phyloP scores from a whole-genome alignment of 768 basidiomycete genomes.

The Gymnopilus junonius region DNA sequence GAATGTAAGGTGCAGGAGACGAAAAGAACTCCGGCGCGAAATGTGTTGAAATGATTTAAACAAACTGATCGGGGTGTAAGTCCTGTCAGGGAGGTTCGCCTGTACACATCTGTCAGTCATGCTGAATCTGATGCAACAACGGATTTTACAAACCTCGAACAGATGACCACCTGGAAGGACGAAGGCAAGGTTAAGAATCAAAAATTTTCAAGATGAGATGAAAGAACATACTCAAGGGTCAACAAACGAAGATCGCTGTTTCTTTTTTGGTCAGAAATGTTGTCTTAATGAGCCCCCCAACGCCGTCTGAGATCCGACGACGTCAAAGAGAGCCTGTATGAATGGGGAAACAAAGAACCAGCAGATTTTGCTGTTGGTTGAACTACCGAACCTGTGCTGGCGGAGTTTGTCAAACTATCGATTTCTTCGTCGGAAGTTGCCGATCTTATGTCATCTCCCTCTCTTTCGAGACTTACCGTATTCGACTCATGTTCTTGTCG shows the following conservation, averaged over 20 bases:
- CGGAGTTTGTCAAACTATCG: conserved; percentile 19
- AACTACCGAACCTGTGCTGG: conserved; percentile 8
- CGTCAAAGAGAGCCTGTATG: conserved; percentile 10
- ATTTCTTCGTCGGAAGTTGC: conserved; percentile 14
- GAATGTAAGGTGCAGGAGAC: conserved; percentile 26
- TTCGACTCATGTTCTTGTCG: too few species aligned
- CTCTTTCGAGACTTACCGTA: too few species aligned
- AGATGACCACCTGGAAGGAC: conserved; percentile 68
- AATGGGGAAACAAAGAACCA: conserved; percentile 10
- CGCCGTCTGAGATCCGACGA: conserved; percentile 18
- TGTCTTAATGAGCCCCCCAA: conserved; percentile 35
- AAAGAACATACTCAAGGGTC: conserved; percentile 69
- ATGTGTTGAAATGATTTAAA: conserved; percentile 4
- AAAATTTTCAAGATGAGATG: conserved; percentile 15
- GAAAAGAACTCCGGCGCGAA: conserved; percentile 15
- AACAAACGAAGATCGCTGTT: conserved; percentile 82
- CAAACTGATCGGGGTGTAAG: conserved; percentile 15
- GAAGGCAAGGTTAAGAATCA: conserved; percentile 20
- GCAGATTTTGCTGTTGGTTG: conserved; percentile 15
- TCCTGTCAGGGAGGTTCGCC: conserved; percentile 82
- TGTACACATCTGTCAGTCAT: conserved; percentile 32
- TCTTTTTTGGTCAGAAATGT: conserved; percentile 77
- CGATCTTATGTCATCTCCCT: neutral
- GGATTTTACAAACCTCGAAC: conserved; percentile 62
- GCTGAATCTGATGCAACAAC: neutral